Percentiles rank a stretch among this genome's conserved stretches.
phyloP scores from a whole-genome alignment of 768 basidiomycete genomes.

The Hypholoma fasciculare region DNA sequence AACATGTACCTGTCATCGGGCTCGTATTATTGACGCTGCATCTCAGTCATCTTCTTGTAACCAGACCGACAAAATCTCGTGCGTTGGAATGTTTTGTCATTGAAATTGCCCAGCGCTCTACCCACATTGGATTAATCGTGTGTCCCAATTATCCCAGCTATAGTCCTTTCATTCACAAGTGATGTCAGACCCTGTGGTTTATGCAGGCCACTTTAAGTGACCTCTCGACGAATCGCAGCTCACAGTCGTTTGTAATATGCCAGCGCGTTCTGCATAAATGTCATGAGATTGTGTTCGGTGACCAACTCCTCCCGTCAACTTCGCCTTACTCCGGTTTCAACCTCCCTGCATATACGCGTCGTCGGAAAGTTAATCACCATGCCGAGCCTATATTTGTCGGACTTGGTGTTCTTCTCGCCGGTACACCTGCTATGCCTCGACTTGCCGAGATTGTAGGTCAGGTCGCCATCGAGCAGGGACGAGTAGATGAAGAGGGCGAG shows the following conservation, averaged over 20 bases:
- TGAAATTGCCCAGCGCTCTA: constrained; percentile 84
- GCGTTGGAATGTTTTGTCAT: constrained; percentile 95
- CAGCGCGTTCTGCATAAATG: constrained; percentile 89
- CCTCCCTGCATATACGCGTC: constrained; percentile 47
- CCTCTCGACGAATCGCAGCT: constrained; percentile 60
- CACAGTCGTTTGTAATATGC: constrained; percentile 86
- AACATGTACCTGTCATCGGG: constrained; percentile 12
- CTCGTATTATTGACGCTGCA: constrained; percentile 10
- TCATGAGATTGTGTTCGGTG: constrained; percentile 95
- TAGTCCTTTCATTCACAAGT: not conserved
- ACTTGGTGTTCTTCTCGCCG: constrained; percentile 78
- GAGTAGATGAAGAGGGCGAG: constrained; percentile 61
- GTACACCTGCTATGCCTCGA: constrained; percentile 71
- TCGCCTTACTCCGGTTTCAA: constrained; percentile 68
- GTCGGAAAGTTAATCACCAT: constrained; percentile 72
- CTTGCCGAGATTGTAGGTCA: constrained; percentile 76
- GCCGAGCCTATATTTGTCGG: constrained; percentile 80
- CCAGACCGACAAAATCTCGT: constrained; percentile 86
- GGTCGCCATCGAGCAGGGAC: constrained; percentile 89
- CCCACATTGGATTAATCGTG: constrained; percentile 97
- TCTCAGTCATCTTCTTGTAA: constrained; percentile 88
- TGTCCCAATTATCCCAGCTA: constrained; percentile 21
- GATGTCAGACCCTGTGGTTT: constrained; percentile 83
- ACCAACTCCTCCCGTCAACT: constrained; percentile 65
- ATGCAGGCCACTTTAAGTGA: constrained; percentile 96